Conservation (phyloP, 805 yeast genomes). For the Metschnikowia similis region DNA sequence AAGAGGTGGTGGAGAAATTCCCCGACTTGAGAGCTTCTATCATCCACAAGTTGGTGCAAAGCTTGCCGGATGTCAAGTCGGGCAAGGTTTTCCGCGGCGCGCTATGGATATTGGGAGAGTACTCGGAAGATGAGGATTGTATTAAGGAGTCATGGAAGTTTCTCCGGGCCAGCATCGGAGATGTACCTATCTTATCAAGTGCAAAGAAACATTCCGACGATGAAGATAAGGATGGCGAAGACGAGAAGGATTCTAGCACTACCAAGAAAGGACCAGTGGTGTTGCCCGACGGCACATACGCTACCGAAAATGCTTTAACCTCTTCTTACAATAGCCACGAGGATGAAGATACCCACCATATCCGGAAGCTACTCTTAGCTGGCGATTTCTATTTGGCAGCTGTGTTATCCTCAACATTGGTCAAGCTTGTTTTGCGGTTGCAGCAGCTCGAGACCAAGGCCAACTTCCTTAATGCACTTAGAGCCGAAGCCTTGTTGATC, state of each 20-base stretch:
- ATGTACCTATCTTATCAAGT: slow-evolving; percentile 79
- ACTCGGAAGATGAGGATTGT: slow-evolving; percentile 63
- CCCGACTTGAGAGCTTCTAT: slow-evolving; percentile 71
- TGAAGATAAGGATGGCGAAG: slow-evolving; percentile 22
- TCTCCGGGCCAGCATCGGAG: slow-evolving; percentile 80
- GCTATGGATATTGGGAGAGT: slow-evolving; percentile 95
- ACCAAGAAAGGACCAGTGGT: slow-evolving; percentile 66
- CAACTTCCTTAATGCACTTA: slow-evolving; percentile 71
- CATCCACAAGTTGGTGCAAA: slow-evolving; percentile 54
- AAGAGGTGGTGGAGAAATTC: slow-evolving; percentile 90
- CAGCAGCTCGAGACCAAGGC: slow-evolving; percentile 50
- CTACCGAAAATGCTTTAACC: slow-evolving; percentile 83
- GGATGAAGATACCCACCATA: slow-evolving; percentile 57
- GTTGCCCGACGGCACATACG: slow-evolving; percentile 98
- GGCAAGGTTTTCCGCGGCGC: slow-evolving; percentile 93
- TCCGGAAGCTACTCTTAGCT: slow-evolving; percentile 73
- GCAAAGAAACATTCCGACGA: slow-evolving; percentile 45
- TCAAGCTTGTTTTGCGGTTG: slow-evolving; percentile 80
- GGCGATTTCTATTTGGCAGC: slow-evolving; percentile 93
- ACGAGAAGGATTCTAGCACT: slow-evolving; percentile 10
- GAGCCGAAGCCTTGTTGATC: slow-evolving; percentile 90
- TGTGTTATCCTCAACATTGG: slow-evolving; percentile 80
- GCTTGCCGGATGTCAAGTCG: slow-evolving; percentile 67
- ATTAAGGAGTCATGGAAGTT: slow-evolving; percentile 84
- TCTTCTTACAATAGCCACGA: slow-evolving; percentile 32